A percentile compares a stretch with the other conserved stretches of the same genome.
phyloP scores from a whole-genome alignment of 2,329 filamentous ascomycete genomes.

The Ophiocordyceps camponoti-leonardi region DNA sequence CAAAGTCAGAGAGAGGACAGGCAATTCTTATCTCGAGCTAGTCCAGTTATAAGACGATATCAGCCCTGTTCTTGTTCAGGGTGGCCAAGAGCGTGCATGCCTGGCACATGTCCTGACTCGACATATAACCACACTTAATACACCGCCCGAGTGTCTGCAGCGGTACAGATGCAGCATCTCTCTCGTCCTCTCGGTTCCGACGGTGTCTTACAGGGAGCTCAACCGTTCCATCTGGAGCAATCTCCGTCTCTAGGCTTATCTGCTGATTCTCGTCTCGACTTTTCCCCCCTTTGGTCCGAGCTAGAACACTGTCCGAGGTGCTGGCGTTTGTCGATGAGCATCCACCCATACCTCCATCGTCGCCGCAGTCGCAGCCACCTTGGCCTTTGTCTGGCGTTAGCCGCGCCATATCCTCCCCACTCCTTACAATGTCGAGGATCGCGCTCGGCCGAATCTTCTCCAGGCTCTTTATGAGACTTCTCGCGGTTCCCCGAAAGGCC shows the following conservation, averaged over 20 bases:
- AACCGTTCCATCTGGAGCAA: slow-evolving; percentile 13
- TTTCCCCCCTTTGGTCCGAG: slow-evolving; percentile 49
- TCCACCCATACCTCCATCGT: slow-evolving; percentile 35
- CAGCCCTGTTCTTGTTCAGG: slow-evolving; percentile 61
- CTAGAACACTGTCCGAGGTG: slow-evolving; percentile 60
- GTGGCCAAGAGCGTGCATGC: slow-evolving; percentile 82
- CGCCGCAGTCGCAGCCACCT: slow-evolving; percentile 18
- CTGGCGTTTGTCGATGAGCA: slow-evolving; percentile 53
- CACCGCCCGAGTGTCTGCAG: slow-evolving; percentile 70
- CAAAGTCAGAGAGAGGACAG: neutral
- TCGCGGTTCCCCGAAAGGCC: slow-evolving; percentile 83
- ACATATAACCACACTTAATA: slow-evolving; percentile 82
- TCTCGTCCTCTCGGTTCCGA: slow-evolving; percentile 11
- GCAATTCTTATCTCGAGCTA: neutral
- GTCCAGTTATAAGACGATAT: slow-evolving; percentile 31
- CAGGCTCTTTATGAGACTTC: slow-evolving; percentile 84
- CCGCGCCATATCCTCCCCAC: slow-evolving; percentile 88
- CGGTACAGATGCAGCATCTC: slow-evolving; percentile 16
- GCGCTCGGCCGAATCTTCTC: slow-evolving; percentile 87
- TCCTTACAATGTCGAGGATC: slow-evolving; percentile 85
- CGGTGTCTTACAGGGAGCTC: slow-evolving; percentile 16
- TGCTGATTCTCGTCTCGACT: slow-evolving; percentile 7
- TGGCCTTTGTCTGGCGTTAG: slow-evolving; percentile 30
- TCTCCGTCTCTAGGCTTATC: slow-evolving; percentile 14
- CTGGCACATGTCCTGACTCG: slow-evolving; percentile 85